phyloP scores from a whole-genome alignment of 192 early-diverging fungal species.

The Umbelopsis isabellina region DNA sequence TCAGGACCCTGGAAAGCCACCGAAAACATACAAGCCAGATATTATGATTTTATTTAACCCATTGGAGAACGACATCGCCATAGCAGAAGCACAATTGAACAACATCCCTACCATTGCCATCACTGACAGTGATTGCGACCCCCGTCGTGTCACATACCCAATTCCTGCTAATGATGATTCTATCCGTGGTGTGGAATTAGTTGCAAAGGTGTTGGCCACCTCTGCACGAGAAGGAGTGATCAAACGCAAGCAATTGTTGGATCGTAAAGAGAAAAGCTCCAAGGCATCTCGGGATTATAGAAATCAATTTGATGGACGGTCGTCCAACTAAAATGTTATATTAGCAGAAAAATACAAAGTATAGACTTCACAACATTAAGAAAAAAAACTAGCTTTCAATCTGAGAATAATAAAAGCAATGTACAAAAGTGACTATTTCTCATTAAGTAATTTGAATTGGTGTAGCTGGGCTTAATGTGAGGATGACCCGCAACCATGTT shows the following conservation, averaged over 20 bases:
- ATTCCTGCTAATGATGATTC: constrained; percentile 97
- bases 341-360: constrained; percentile 2
- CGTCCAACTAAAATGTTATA: constrained; percentile 12
- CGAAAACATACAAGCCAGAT: constrained; percentile 73
- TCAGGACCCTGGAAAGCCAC: constrained; percentile 39
- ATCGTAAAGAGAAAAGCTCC: constrained; percentile 33
- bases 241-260: constrained; percentile 39
- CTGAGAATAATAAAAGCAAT: constrained; percentile 4
- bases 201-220: constrained; percentile 79
- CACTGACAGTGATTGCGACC: constrained; percentile 91
- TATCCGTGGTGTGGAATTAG: constrained; percentile 70
- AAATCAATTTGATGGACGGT: constrained; percentile 18
- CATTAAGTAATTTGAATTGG: not conserved
- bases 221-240: constrained; percentile 69
- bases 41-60: constrained; percentile 84
- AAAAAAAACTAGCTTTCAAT: not conserved
- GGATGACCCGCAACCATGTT: constrained; percentile 53
- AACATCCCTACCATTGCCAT: constrained; percentile 90
- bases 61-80: constrained; percentile 79
- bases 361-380: constrained; percentile 1
- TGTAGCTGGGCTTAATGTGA: not conserved
- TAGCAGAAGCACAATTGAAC: constrained; percentile 73
- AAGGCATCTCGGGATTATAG: constrained; percentile 3
- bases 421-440: constrained; percentile 9
- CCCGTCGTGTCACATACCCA: constrained; percentile 82